Percentiles rank a stretch among this genome's conserved stretches.
These are phyloP conservation scores for Lasiosphaeriaceae sp. DNA, from an alignment of 495 filamentous ascomycete species.

Conservation along the genomic window DNA sequence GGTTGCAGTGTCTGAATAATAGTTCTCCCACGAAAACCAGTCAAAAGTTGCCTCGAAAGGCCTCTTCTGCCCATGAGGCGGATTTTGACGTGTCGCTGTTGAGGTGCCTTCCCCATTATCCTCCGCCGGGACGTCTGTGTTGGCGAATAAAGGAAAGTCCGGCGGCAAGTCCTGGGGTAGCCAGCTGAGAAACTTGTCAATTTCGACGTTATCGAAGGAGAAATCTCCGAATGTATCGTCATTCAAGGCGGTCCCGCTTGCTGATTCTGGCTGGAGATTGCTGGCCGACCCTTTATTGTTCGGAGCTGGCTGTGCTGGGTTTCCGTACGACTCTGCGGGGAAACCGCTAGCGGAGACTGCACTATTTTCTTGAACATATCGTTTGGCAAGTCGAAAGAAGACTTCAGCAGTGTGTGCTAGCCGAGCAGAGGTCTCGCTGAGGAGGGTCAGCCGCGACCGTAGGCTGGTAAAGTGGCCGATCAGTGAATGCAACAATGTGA, in stretches of 20 bases:
- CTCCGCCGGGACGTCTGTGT: neutral
- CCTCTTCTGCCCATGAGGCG: neutral
- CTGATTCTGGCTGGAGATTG: neutral
- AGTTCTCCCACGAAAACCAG: constrained; percentile 7
- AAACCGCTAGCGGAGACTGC: neutral
- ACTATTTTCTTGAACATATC: neutral
- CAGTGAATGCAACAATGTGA: neutral
- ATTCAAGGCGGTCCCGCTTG: neutral
- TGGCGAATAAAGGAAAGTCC: neutral
- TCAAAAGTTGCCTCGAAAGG: constrained; percentile 4
- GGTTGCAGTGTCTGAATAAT: neutral
- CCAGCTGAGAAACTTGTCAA: constrained; percentile 1
- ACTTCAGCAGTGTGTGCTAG: neutral
- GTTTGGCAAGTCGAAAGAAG: neutral
- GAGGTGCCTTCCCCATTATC: neutral
- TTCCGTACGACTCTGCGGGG: neutral
- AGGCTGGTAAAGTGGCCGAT: neutral
- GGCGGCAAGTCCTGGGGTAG: neutral
- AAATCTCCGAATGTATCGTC: neutral
- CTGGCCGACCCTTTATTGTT: neutral
- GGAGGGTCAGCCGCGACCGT: neutral
- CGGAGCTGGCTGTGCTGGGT: neutral
- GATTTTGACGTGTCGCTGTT: neutral
- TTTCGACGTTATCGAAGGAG: neutral
- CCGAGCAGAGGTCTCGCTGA: neutral